Percentiles rank a stretch among this genome's conserved stretches.
Evolutionary conservation across 1,284 basidiomycete genomes (phyloP).

Genomic region (Ceratorhiza oryzae-sativae): DNA sequence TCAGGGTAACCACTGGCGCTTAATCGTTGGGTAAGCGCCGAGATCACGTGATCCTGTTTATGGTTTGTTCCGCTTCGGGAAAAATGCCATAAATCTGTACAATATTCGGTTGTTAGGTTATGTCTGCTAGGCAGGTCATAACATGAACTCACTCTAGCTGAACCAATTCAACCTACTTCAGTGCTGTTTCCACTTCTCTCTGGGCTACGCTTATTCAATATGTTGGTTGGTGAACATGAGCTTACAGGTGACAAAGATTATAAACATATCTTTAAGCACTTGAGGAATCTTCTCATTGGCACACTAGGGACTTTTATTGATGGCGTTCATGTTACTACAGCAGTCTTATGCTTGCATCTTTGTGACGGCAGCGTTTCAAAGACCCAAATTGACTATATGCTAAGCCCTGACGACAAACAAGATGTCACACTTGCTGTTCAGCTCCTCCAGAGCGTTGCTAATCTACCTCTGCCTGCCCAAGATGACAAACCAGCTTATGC

Average conservation of each 20-base stretch:
- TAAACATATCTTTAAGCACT: constrained; percentile 51
- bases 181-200: constrained; percentile 43
- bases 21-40: too few relatives aligned
- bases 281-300: constrained; percentile 49
- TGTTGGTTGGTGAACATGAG: constrained; percentile 51
- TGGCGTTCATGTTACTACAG: constrained; percentile 46
- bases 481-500: constrained; percentile 43
- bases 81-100: too few relatives aligned
- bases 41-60: too few relatives aligned
- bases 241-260: constrained; percentile 51
- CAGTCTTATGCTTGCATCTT: constrained; percentile 46
- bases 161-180: constrained; percentile 40
- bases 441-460: constrained; percentile 48
- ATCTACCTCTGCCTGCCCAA: constrained; percentile 41
- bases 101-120: too few relatives aligned
- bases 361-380: background rate
- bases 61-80: too few relatives aligned
- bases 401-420: constrained; percentile 51
- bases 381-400: constrained; percentile 44
- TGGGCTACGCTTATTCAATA: constrained; percentile 48
- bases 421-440: constrained; percentile 49
- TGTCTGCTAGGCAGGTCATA: too few relatives aligned
- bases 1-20: too few relatives aligned
- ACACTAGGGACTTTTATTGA: constrained; percentile 46
- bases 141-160: constrained; percentile 4